These are phyloP conservation scores for Zygosaccharomyces pseudobailii DNA, from an alignment of 1,139 yeast genomes.

Conservation along the genomic window DNA sequence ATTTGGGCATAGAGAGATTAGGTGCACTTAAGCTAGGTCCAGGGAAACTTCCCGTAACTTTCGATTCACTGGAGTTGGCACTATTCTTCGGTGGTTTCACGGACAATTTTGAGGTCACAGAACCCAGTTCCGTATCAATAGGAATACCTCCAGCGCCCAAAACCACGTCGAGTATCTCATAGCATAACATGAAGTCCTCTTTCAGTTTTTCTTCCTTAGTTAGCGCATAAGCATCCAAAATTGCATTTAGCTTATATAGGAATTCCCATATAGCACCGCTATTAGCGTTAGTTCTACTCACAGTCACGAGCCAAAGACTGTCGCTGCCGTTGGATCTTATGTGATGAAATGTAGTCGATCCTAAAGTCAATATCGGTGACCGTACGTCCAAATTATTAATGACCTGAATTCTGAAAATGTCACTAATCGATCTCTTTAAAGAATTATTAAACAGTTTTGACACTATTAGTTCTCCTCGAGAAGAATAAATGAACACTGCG, in stretches of 20 bases:
- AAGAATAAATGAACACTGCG: conserved; percentile 71
- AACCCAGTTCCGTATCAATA: conserved; percentile 56
- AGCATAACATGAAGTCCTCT: conserved; percentile 61
- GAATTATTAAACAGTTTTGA: conserved; percentile 71
- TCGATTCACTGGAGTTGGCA: neutral
- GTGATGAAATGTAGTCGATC: conserved; percentile 87
- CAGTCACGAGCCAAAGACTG: conserved; percentile 76
- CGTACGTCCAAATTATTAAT: conserved; percentile 58
- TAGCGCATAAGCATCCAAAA: conserved; percentile 25
- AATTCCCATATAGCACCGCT: conserved; percentile 78
- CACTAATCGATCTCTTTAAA: conserved; percentile 68
- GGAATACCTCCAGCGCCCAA: conserved; percentile 81
- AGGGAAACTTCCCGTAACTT: conserved; percentile 3
- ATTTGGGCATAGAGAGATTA: conserved; percentile 16
- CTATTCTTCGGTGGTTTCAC: conserved; percentile 18
- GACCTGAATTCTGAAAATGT: conserved; percentile 86
- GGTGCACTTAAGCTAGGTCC: conserved; percentile 1
- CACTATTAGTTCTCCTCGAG: conserved; percentile 80
- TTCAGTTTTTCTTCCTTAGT: conserved; percentile 36
- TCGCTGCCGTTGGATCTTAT: conserved; percentile 49
- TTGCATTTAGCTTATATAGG: conserved; percentile 47
- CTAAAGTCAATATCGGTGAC: conserved; percentile 84
- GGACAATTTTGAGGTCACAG: conserved; percentile 35
- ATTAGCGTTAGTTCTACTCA: conserved; percentile 83
- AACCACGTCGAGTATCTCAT: conserved; percentile 69